Evolutionary conservation across 1,139 yeast species (phyloP).

Genomic region (Meyerozyma guilliermondii): DNA sequence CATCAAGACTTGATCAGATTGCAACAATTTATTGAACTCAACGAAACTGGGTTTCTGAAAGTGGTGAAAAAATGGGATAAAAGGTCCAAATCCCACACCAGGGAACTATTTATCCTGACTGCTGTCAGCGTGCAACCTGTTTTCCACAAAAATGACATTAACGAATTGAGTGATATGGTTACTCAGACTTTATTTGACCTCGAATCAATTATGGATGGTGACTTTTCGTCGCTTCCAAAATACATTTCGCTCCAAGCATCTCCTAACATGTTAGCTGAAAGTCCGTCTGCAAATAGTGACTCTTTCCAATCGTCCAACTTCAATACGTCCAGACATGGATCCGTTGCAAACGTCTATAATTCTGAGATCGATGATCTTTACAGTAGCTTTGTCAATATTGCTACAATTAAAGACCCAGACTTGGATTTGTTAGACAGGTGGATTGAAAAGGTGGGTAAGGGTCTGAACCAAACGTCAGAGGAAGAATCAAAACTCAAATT

Average conservation of each 20-base stretch:
- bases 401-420: constrained; percentile 42
- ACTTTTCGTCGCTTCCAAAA: constrained; percentile 33
- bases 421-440: constrained; percentile 44
- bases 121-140: constrained; percentile 97
- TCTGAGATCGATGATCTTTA: constrained; percentile 60
- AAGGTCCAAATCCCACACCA: constrained; percentile 89
- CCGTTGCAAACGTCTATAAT: constrained; percentile 18
- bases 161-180: constrained; percentile 78
- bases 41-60: constrained; percentile 92
- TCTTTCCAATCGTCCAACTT: constrained; percentile 2
- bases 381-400: constrained; percentile 61
- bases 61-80: constrained; percentile 98
- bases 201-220: constrained; percentile 84
- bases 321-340: constrained; percentile 7
- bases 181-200: constrained; percentile 74
- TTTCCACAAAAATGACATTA: constrained; percentile 84
- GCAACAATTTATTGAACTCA: constrained; percentile 89
- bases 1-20: constrained; percentile 82
- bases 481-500: constrained; percentile 33
- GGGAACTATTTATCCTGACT: constrained; percentile 82
- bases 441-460: constrained; percentile 35
- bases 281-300: background rate
- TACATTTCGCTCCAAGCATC: background rate
- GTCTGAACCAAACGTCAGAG: constrained; percentile 5
- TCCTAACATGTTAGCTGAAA: background rate